Percentiles rank a stretch among this genome's conserved stretches.
Conservation (phyloP, 345 rosid genomes). For the Schrenkiella parvula region DNA sequence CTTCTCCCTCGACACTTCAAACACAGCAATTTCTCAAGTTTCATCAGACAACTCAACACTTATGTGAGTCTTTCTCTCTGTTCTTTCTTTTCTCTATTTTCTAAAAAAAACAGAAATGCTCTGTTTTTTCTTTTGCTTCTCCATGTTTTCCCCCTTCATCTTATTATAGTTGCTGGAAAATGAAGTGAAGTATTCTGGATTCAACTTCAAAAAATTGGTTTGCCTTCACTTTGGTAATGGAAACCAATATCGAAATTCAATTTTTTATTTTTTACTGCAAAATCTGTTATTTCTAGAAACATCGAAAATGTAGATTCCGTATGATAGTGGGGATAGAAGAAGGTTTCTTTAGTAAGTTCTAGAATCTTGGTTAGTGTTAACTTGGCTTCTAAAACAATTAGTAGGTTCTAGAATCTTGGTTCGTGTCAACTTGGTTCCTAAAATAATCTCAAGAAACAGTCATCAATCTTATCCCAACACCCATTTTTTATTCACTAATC, state of each 20-base stretch:
- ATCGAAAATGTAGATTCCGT: conserved; percentile 18
- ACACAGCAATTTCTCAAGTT: conserved; percentile 59
- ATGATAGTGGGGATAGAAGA: conserved; percentile 18
- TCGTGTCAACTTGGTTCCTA: conserved; percentile 11
- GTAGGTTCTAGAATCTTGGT: conserved; percentile 26
- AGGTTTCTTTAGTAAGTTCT: conserved; percentile 31
- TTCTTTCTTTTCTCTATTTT: background rate
- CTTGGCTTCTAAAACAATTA: conserved; percentile 12
- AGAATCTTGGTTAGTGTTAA: conserved; percentile 14
- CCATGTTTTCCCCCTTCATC: background rate
- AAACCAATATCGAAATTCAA: background rate
- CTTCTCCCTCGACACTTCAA: conserved; percentile 49
- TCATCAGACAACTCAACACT: conserved; percentile 54
- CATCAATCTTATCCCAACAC: conserved; percentile 8
- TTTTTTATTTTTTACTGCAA: background rate
- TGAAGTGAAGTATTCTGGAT: background rate
- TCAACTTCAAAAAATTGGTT: background rate
- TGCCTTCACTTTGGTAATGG: conserved; percentile 6
- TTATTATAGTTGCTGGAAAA: conserved; percentile 14
- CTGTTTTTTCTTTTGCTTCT: background rate
- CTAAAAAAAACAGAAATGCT: background rate
- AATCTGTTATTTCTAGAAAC: conserved; percentile 12
- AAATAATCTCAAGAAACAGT: conserved; percentile 3
- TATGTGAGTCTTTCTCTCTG: conserved; percentile 37
- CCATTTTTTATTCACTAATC: conserved; percentile 1